Conservation (phyloP, 495 filamentous ascomycete genomes). For the Aspergillus ellipticus region DNA sequence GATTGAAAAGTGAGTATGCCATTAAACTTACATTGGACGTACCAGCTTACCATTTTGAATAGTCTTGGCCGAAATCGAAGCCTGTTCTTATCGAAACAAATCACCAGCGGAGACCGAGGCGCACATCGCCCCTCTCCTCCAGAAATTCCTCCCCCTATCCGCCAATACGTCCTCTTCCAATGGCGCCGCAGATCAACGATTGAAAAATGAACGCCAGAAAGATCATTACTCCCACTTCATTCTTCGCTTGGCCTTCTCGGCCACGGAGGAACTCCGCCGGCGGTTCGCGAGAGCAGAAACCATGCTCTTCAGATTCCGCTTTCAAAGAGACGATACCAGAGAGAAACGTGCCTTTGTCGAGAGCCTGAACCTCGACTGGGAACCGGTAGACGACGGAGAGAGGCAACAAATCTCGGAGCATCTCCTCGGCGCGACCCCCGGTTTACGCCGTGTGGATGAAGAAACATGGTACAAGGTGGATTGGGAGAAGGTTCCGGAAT, state of each 20-base stretch:
- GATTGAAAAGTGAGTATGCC: conserved; percentile 62
- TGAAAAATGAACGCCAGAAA: conserved; percentile 77
- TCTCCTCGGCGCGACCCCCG: conserved; percentile 50
- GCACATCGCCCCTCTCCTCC: conserved; percentile 75
- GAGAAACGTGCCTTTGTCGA: conserved; percentile 77
- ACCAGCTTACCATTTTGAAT: conserved; percentile 3
- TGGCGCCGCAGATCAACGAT: conserved; percentile 40
- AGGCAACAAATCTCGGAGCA: conserved; percentile 50
- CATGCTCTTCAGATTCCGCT: conserved; percentile 79
- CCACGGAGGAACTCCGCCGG: conserved; percentile 85
- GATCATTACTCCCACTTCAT: conserved; percentile 99
- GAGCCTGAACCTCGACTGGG: conserved; percentile 74
- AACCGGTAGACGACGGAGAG: conserved; percentile 75
- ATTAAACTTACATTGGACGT: neutral
- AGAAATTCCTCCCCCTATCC: conserved; percentile 81
- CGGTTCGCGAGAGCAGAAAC: conserved; percentile 85
- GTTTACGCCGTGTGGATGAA: conserved; percentile 60
- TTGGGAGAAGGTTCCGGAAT: conserved; percentile 87
- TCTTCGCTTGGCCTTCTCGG: conserved; percentile 86
- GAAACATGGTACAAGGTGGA: conserved; percentile 92
- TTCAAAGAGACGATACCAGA: conserved; percentile 61
- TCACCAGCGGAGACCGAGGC: conserved; percentile 68
- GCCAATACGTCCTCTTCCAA: conserved; percentile 64
- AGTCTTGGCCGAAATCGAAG: conserved; percentile 95
- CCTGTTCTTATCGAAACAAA: conserved; percentile 92